Conservation (phyloP, 495 filamentous ascomycete species). For the Rhypophila decipiens region DNA sequence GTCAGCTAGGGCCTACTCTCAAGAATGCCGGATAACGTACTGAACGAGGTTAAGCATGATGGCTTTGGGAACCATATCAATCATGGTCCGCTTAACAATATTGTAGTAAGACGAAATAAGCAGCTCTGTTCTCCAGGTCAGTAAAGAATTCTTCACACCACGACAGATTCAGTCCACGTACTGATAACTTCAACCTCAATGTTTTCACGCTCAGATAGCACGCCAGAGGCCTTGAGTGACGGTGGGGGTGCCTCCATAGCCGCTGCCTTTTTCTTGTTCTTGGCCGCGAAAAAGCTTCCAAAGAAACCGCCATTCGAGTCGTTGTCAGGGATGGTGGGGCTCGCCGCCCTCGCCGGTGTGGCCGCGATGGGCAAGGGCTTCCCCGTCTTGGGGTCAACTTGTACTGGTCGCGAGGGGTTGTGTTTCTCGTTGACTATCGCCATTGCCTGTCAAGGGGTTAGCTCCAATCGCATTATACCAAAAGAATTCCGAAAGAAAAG, state of each 20-base stretch:
- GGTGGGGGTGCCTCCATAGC: constrained; percentile 96
- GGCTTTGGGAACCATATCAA: constrained; percentile 99
- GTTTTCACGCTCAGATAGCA: constrained; percentile 81
- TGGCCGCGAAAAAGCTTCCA: constrained; percentile 95
- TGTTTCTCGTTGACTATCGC: constrained; percentile 92
- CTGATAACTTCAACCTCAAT: constrained; percentile 98
- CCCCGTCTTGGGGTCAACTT: constrained; percentile 98
- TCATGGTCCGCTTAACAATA: constrained; percentile 97
- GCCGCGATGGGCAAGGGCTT: constrained; percentile 72
- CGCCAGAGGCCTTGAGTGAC: constrained; percentile 87
- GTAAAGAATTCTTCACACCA: constrained; percentile 1
- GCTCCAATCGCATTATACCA: background rate
- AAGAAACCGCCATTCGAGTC: constrained; percentile 65
- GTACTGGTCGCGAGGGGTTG: constrained; percentile 72
- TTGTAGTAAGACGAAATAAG: constrained; percentile 96
- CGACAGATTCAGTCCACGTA: constrained; percentile 42
- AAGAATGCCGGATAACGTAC: constrained; percentile 46
- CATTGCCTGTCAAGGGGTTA: constrained; percentile 61
- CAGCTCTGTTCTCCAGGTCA: constrained; percentile 58
- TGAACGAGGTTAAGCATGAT: constrained; percentile 96
- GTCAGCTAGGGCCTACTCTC: background rate
- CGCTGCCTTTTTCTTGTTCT: constrained; percentile 99
- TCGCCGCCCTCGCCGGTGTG: constrained; percentile 61
- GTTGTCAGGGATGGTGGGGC: constrained; percentile 49
- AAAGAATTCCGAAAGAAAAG: background rate